Base-by-base conservation (phyloP, 257 asterid genomes). In the Eucommia ulmoides region DNA sequence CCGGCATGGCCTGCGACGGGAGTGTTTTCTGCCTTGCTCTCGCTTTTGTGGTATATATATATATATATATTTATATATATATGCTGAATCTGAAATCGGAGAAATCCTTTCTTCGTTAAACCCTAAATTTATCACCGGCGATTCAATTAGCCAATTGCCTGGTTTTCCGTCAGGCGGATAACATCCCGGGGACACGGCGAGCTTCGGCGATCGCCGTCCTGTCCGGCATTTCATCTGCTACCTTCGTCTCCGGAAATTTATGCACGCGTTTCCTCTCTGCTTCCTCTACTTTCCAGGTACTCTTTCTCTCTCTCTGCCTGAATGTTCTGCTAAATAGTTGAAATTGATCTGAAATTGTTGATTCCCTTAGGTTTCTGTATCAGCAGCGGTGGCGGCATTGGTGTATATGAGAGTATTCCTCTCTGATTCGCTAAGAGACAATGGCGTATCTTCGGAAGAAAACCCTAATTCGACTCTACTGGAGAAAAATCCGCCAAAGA, bases 221-320 rank as follows among this genome's bases (percentile, higher is more conserved):
- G 71, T 82, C 96, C 1, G 97, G 94, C 24, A 61, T 89, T 52
- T 72, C 66, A 18, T 89, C 96, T 19, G 66, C 88, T 52, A 77
- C 97, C 1, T 89, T 85, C 35, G 97, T 89, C 21, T 78, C 83
- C 11, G 97, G 96, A n/a, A 88, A 76, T 26, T 58, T 82, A n/a
- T 76, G 93, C 3, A 71, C 96, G 57, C 94, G 97, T 6, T 73
- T 89, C 20, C 75, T 89, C 33, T 73, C 96, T 35, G 69, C 88
- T 47, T 56, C 93, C 3, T 77, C 85, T 38, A 65, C 88, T 23
- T 84, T 88, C 63, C 87, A 82, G 69, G 97, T 88, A 67, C 24
- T 21, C 10, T 17, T 45, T 20, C 35, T 8, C 35, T 38, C 33
- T 19, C 23, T 8, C 22, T 33, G 23, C 16, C 1, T 14, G 14